A percentile compares a stretch with the other conserved stretches of the same genome.
Conservation (phyloP, 768 basidiomycete genomes). For the Auricularia sp. region DNA sequence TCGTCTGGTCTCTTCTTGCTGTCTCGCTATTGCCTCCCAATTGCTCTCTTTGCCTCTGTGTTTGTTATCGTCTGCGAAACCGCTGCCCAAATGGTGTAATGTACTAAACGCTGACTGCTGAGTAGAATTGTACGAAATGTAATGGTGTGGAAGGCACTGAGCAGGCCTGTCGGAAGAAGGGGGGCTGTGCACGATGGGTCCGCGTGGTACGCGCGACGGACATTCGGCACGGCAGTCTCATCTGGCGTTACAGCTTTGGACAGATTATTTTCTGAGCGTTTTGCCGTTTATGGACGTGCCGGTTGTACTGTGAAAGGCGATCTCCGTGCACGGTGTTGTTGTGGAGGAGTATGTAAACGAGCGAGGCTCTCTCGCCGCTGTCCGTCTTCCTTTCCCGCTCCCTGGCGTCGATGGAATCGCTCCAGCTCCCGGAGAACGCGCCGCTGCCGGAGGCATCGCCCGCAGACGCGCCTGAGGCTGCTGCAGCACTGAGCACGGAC, state of each 20-base stretch:
- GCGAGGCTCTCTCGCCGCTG: not conserved
- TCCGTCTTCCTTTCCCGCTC: not conserved
- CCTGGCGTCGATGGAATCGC: not conserved
- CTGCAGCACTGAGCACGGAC: too few relatives aligned
- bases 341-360: not conserved
- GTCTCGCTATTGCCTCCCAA: too few relatives aligned
- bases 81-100: too few relatives aligned
- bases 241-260: not conserved
- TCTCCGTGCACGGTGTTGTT: not conserved
- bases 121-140: too few relatives aligned
- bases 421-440: not conserved
- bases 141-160: too few relatives aligned
- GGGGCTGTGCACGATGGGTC: not conserved
- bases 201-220: not conserved
- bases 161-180: too few relatives aligned
- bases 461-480: not conserved
- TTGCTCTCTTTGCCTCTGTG: too few relatives aligned
- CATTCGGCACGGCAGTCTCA: not conserved
- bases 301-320: not conserved
- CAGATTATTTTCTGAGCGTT: not conserved
- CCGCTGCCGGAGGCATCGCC: not conserved
- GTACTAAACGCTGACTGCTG: too few relatives aligned
- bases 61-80: too few relatives aligned
- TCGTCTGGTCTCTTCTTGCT: too few relatives aligned
- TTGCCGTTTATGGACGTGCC: not conserved